phyloP scores from a whole-genome alignment of 306 rosid genomes.

The Prunus davidiana region DNA sequence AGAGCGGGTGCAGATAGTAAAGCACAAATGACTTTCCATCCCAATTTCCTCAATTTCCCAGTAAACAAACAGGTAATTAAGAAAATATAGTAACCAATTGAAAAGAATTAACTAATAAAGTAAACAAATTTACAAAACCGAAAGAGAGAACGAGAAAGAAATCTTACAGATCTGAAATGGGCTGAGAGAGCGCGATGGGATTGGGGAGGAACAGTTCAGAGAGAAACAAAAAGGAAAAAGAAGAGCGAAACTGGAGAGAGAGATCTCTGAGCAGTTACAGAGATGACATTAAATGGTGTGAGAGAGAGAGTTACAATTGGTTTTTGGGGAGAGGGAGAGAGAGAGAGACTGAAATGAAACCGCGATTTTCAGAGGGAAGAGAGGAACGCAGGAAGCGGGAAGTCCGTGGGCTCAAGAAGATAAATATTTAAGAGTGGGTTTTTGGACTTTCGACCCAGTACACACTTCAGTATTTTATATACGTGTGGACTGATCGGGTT shows the following conservation, averaged over 20 bases:
- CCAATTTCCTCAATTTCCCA: constrained; percentile 5
- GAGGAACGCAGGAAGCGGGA: constrained; percentile 42
- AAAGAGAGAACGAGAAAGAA: neutral
- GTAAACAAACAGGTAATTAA: neutral
- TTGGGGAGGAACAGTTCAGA: neutral
- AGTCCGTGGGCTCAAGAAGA: constrained; percentile 44
- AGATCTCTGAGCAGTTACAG: constrained; percentile 3
- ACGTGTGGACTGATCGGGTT: neutral
- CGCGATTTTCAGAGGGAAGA: constrained; percentile 22
- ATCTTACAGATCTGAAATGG: constrained; percentile 36
- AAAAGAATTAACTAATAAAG: neutral
- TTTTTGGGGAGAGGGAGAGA: neutral
- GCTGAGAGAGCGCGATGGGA: neutral
- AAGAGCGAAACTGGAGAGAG: neutral
- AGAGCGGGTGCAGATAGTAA: neutral
- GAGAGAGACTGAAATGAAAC: constrained; percentile 20
- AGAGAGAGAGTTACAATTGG: neutral
- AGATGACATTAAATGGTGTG: neutral
- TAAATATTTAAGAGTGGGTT: neutral
- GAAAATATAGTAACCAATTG: neutral
- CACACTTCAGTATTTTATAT: neutral
- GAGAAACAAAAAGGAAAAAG: neutral
- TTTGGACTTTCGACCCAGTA: constrained; percentile 13
- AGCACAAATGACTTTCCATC: neutral
- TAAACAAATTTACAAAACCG: neutral